Evolutionary conservation across 2,329 filamentous ascomycete species (phyloP), one percentile per base, ranked within the genome.

Genomic region (Verticillium dahliae): DNA sequence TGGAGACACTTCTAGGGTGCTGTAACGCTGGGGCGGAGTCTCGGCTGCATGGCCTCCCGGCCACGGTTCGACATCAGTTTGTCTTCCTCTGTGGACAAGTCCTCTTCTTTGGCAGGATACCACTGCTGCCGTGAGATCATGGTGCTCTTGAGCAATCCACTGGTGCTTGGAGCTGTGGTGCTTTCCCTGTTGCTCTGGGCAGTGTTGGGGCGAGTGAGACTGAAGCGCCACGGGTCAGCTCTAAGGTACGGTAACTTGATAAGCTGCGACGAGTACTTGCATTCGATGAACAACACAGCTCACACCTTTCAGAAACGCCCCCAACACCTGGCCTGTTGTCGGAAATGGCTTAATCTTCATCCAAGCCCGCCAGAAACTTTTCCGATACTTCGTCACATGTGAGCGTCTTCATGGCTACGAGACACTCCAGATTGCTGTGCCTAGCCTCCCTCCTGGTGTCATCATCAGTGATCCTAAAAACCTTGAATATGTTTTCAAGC

Each of bases 341-440:
- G 86, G 85, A 33, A 88, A 89, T 66, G 86, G 85, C 6, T 77
- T 89, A 56, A 71, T 82, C 7, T 89, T 89, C 67, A 74, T 88
- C 1, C 84, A 81, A 67, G 77, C 82, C 1, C 80, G 86, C 3
- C 81, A 87, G 67, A 81, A 79, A 60, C 78, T 89, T 5, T 85
- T 89, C 64, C 73, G 79, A 7, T 89, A 85, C 86, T 89, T 89
- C 68, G 78, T 81, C 57, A 78, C 76, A 65, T 86, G 84, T 66
- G 83, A 87, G 69, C 77, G 75, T 13, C 73, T 73, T 35, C 84
- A 85, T 64, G 84, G 84, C 39, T 76, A 81, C 60, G 84, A 87
- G 70, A 89, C 86, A 0, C 82, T 87, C 57, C 80, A 85, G 66
- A 83, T 89, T 35, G 80, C 80, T 3, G 86, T 89, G 13, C 86